Evolutionary conservation across 1,139 yeast genomes (phyloP).

Genomic region (Yamadazyma diospyri): DNA sequence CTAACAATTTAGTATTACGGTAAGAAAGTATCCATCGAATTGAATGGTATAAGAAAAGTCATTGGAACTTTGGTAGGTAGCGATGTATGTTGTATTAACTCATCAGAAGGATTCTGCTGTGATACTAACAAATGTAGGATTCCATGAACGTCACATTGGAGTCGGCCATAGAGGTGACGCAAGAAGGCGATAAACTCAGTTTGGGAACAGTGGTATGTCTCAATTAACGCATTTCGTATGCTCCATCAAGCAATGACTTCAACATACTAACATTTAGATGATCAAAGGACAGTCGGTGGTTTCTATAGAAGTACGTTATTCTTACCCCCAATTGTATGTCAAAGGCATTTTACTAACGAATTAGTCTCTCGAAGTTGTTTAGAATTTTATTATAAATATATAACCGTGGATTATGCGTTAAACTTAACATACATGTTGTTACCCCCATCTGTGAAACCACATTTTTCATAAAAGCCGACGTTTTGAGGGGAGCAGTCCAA

Average conservation of each 20-base stretch:
- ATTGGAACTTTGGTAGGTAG: conserved; percentile 75
- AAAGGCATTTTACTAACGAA: conserved; percentile 17
- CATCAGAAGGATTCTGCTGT: neutral
- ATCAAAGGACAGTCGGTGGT: conserved; percentile 62
- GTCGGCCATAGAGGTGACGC: conserved; percentile 64
- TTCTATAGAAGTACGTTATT: conserved; percentile 52
- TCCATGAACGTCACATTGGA: conserved; percentile 72
- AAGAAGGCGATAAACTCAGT: conserved; percentile 46
- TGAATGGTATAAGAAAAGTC: conserved; percentile 72
- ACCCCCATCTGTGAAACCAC: conserved; percentile 67
- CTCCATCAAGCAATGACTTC: too few relatives aligned
- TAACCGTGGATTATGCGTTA: neutral
- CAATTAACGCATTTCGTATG: too few relatives aligned
- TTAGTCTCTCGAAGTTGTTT: conserved; percentile 30
- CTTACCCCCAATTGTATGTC: too few relatives aligned
- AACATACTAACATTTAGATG: conserved; percentile 36
- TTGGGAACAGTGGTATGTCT: conserved; percentile 53
- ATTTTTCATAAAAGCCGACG: conserved; percentile 83
- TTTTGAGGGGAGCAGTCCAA: conserved; percentile 85
- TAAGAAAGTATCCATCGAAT: conserved; percentile 63
- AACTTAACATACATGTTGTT: conserved; percentile 55
- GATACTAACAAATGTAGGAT: conserved; percentile 31
- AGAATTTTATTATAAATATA: conserved; percentile 20
- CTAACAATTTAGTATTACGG: conserved; percentile 62
- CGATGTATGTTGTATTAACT: conserved; percentile 46